phyloP scores from a whole-genome alignment of 306 rosid genomes.

The Senna siamea region DNA sequence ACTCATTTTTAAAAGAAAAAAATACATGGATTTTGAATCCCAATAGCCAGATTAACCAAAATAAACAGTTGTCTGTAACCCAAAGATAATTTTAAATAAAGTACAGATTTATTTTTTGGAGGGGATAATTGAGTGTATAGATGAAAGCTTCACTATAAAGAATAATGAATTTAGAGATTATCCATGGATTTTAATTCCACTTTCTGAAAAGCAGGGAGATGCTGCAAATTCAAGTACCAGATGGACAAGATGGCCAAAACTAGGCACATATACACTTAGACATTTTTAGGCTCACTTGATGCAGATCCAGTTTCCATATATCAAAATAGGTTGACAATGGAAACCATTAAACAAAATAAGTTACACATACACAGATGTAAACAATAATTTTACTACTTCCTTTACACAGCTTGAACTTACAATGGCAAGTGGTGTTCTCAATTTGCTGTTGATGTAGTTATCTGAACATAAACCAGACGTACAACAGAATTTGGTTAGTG shows the following conservation, averaged over 20 bases:
- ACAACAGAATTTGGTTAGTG: background rate
- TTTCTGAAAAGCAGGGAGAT: background rate
- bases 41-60: too few relatives aligned
- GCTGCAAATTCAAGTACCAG: background rate
- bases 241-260: background rate
- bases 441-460: background rate
- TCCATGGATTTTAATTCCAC: background rate
- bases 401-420: background rate
- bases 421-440: background rate
- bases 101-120: too few relatives aligned
- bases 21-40: too few relatives aligned
- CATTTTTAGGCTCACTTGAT: background rate
- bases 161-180: too few relatives aligned
- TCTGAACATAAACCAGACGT: slow-evolving; percentile 10
- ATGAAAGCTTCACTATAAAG: too few relatives aligned
- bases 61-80: too few relatives aligned
- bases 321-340: background rate
- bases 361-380: background rate
- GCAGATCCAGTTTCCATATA: background rate
- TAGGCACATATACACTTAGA: background rate
- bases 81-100: too few relatives aligned
- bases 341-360: background rate
- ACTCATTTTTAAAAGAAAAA: too few relatives aligned
- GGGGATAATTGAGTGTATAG: too few relatives aligned
- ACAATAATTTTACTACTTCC: background rate